Conservation (phyloP, 2,329 filamentous ascomycete genomes). For the Biscogniauxia sp. region DNA sequence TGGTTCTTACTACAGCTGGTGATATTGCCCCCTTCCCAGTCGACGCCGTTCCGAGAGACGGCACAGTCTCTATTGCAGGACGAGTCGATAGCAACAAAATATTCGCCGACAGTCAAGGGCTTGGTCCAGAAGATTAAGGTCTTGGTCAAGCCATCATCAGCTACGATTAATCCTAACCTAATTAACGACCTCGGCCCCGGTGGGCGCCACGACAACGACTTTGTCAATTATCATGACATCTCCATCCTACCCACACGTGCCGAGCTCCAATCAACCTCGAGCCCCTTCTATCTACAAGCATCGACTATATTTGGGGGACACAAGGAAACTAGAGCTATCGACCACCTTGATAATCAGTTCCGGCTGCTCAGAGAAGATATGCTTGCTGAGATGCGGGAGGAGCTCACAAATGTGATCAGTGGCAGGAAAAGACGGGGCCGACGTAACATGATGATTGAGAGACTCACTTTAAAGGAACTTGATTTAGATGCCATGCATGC, state of each 20-base stretch:
- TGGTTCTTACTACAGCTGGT: constrained; percentile 44
- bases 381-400: constrained; percentile 62
- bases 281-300: constrained; percentile 54
- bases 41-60: constrained; percentile 24
- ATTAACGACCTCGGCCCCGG: constrained; percentile 43
- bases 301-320: constrained; percentile 45
- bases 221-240: constrained; percentile 57
- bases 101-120: constrained; percentile 2
- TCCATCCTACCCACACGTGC: constrained; percentile 64
- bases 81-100: background rate
- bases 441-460: constrained; percentile 33
- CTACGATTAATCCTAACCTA: background rate
- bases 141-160: constrained; percentile 9
- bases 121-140: constrained; percentile 14
- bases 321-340: constrained; percentile 36
- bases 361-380: constrained; percentile 70
- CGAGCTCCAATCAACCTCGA: constrained; percentile 55
- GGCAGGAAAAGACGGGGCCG: constrained; percentile 19
- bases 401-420: constrained; percentile 49
- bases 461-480: constrained; percentile 33
- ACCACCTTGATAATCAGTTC: constrained; percentile 69
- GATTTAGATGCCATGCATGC: constrained; percentile 32
- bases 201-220: constrained; percentile 68
- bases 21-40: constrained; percentile 33
- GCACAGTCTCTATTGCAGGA: constrained; percentile 30